These are phyloP conservation scores for Udeniomyces megalosporus DNA, from an alignment of 768 basidiomycete genomes.

Conservation along the genomic window DNA sequence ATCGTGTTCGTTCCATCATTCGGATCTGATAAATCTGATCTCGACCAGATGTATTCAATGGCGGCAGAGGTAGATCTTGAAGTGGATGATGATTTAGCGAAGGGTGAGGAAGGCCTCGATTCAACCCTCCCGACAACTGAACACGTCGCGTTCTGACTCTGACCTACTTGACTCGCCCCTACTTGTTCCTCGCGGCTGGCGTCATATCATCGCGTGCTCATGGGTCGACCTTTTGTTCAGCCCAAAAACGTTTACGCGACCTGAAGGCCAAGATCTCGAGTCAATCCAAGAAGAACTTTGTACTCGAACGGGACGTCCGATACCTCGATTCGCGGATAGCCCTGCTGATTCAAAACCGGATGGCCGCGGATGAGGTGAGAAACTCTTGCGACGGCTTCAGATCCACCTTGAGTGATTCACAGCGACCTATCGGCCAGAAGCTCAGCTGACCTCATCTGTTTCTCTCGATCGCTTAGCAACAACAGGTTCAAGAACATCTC, in stretches of 20 bases:
- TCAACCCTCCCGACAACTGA: too few species aligned
- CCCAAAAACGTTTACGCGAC: slow-evolving; percentile 91
- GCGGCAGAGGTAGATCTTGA: slow-evolving; percentile 97
- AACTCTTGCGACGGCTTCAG: too few species aligned
- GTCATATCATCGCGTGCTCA: slow-evolving; percentile 1
- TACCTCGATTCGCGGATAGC: slow-evolving; percentile 97
- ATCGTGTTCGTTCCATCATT: not conserved
- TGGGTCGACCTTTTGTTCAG: slow-evolving; percentile 32
- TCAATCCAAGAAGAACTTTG: slow-evolving; percentile 99
- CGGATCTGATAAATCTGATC: not conserved
- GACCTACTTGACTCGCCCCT: too few species aligned
- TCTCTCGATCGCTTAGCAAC: slow-evolving; percentile 42
- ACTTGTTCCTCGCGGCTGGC: slow-evolving; percentile 3
- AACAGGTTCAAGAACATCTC: slow-evolving; percentile 83
- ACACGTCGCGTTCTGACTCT: too few species aligned
- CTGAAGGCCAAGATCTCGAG: slow-evolving; percentile 93
- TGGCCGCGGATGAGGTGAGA: slow-evolving; percentile 83
- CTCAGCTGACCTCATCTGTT: not conserved
- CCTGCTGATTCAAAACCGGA: slow-evolving; percentile 90
- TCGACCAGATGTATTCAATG: slow-evolving; percentile 60
- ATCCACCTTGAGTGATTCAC: too few species aligned
- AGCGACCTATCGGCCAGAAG: too few species aligned
- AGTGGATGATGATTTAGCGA: slow-evolving; percentile 87
- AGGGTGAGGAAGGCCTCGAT: too few species aligned
- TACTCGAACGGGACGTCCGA: slow-evolving; percentile 92